Conservation (phyloP, 2,329 filamentous ascomycete species). For the Ascochyta viciae-villosae region DNA sequence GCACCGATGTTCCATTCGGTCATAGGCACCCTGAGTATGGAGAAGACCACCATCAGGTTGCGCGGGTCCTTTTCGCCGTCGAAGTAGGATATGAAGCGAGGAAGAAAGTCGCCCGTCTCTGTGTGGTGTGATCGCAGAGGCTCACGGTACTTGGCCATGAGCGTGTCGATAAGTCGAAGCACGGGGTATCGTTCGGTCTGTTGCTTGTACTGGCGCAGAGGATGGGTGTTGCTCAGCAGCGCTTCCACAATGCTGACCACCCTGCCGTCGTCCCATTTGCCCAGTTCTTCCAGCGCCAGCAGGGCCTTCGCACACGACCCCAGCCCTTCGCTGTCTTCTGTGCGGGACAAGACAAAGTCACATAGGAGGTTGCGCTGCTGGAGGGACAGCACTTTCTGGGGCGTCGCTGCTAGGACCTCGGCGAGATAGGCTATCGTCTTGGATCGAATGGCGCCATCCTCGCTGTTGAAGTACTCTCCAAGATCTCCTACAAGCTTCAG, state of each 20-base stretch:
- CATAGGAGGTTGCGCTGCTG: slow-evolving; percentile 67
- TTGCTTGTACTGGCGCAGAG: slow-evolving; percentile 68
- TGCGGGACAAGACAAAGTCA: slow-evolving; percentile 69
- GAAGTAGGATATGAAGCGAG: slow-evolving; percentile 69
- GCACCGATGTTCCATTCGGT: slow-evolving; percentile 70
- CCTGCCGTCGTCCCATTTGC: slow-evolving; percentile 66
- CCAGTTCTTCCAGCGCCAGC: slow-evolving; percentile 64
- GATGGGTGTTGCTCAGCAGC: slow-evolving; percentile 60
- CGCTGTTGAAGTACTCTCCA: slow-evolving; percentile 71
- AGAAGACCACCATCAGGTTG: slow-evolving; percentile 75
- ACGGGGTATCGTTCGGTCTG: slow-evolving; percentile 68
- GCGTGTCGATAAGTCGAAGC: slow-evolving; percentile 65
- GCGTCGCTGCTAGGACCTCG: slow-evolving; percentile 58
- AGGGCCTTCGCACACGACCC: slow-evolving; percentile 66
- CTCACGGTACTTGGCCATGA: slow-evolving; percentile 65
- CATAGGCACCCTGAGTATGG: slow-evolving; percentile 70
- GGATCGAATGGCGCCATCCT: slow-evolving; percentile 65
- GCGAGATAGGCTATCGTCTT: slow-evolving; percentile 63
- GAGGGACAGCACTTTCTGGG: slow-evolving; percentile 63
- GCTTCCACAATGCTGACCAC: slow-evolving; percentile 61
- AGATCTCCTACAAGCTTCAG: slow-evolving; percentile 69
- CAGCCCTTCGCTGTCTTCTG: slow-evolving; percentile 61
- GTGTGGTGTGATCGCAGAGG: slow-evolving; percentile 60
- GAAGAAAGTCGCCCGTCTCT: slow-evolving; percentile 59
- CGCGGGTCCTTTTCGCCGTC: slow-evolving; percentile 73